A percentile compares a stretch with the other conserved stretches of the same genome.
These are phyloP conservation scores for Catharanthus roseus DNA, from an alignment of 257 asterid species.

Conservation along the genomic window DNA sequence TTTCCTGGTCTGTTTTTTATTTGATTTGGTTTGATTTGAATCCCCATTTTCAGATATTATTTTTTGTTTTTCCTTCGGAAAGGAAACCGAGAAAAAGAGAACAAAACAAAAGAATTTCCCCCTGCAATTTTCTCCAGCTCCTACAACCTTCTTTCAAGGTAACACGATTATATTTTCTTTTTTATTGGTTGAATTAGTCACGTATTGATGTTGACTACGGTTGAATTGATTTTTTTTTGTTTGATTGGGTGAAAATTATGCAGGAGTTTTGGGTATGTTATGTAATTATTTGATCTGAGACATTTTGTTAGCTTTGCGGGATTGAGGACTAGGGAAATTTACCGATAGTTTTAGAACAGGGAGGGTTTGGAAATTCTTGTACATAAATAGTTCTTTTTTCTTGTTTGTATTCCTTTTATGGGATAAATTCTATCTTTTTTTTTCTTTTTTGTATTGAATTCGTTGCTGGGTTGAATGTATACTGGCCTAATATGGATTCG, in stretches of 20 bases:
- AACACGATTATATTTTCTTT: neutral
- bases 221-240: slow-evolving; percentile 8
- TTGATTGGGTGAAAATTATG: too few species aligned
- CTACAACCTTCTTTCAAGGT: slow-evolving; percentile 5
- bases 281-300: neutral
- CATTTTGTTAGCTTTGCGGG: neutral
- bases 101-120: neutral
- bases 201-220: neutral
- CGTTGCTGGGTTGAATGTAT: slow-evolving; percentile 26
- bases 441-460: neutral
- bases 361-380: slow-evolving; percentile 9
- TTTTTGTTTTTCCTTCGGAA: neutral
- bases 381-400: neutral
- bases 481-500: slow-evolving; percentile 48
- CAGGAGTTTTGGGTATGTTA: neutral
- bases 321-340: slow-evolving; percentile 12
- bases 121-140: slow-evolving; percentile 1
- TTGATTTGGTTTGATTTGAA: too few species aligned
- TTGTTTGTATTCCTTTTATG: neutral
- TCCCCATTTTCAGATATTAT: neutral
- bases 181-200: too few species aligned
- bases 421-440: too few species aligned
- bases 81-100: neutral
- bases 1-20: neutral
- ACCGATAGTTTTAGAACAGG: neutral